phyloP scores from a whole-genome alignment of 345 rosid species.

The Euclidium syriacum region DNA sequence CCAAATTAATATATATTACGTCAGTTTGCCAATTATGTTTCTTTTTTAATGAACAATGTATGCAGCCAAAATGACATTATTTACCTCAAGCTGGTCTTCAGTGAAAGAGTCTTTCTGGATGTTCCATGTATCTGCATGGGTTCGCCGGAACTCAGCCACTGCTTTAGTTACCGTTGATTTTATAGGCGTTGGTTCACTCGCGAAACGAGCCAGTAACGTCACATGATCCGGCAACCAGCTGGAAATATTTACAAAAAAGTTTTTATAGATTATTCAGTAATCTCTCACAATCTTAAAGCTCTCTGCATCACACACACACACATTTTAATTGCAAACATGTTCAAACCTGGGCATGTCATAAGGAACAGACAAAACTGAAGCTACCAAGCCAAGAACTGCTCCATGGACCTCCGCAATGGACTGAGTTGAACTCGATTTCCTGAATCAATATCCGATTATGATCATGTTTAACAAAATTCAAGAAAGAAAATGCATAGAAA shows the following conservation, averaged over 20 bases:
- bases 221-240: constrained; percentile 97
- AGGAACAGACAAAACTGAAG: constrained; percentile 92
- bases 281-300: background rate
- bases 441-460: constrained; percentile 31
- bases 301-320: background rate
- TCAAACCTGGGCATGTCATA: constrained; percentile 95
- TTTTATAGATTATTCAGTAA: background rate
- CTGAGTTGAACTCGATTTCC: constrained; percentile 42
- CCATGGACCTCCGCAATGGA: constrained; percentile 75
- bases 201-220: constrained; percentile 80
- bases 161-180: constrained; percentile 96
- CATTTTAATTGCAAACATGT: constrained; percentile 12
- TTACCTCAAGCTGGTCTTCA: constrained; percentile 96
- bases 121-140: constrained; percentile 97
- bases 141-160: constrained; percentile 92
- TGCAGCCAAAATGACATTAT: no score
- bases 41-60: no score
- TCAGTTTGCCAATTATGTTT: no score
- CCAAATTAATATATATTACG: no score
- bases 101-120: constrained; percentile 84
- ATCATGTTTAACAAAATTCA: background rate
- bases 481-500: background rate
- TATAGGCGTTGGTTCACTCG: constrained; percentile 75
- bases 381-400: constrained; percentile 91
- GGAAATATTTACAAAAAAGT: background rate